Evolutionary conservation across 2,329 filamentous ascomycete species (phyloP).

Genomic region (Gremmenia infestans): DNA sequence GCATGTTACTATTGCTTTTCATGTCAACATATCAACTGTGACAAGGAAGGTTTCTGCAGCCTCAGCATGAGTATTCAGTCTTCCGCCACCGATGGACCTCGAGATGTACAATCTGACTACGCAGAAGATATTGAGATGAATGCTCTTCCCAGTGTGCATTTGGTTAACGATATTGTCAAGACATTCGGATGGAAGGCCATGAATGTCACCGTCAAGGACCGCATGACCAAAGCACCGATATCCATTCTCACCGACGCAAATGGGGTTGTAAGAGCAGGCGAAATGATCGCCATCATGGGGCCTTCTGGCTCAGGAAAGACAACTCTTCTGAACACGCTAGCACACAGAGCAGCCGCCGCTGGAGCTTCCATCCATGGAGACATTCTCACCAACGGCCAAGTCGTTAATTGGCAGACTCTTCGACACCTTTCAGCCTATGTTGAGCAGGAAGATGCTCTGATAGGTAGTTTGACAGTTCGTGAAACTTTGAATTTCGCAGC

Average conservation of each 20-base stretch:
- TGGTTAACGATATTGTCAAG: conserved; percentile 59
- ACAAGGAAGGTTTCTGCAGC: too few species aligned
- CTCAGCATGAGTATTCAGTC: too few species aligned
- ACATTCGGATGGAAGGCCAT: conserved; percentile 63
- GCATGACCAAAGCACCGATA: conserved; percentile 56
- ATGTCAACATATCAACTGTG: too few species aligned
- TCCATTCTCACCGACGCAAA: conserved; percentile 58
- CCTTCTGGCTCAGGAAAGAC: conserved; percentile 73
- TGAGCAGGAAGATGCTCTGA: conserved; percentile 82
- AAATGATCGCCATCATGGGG: conserved; percentile 77
- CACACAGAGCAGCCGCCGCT: conserved; percentile 49
- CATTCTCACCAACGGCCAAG: conserved; percentile 58
- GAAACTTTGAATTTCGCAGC: conserved; percentile 79
- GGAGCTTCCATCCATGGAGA: conserved; percentile 50
- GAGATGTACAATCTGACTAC: too few species aligned
- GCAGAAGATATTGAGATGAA: conserved; percentile 25
- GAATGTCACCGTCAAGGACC: conserved; percentile 68
- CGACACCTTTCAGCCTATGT: conserved; percentile 69
- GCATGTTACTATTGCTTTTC: too few species aligned
- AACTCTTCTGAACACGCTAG: conserved; percentile 75
- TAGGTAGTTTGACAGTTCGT: conserved; percentile 72
- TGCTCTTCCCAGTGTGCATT: conserved; percentile 34
- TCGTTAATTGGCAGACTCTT: conserved; percentile 49
- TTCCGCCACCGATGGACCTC: too few species aligned
- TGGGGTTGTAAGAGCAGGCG: conserved; percentile 62